Conservation (phyloP, 129 eudicot genomes). For the Centaurea solstitialis region DNA sequence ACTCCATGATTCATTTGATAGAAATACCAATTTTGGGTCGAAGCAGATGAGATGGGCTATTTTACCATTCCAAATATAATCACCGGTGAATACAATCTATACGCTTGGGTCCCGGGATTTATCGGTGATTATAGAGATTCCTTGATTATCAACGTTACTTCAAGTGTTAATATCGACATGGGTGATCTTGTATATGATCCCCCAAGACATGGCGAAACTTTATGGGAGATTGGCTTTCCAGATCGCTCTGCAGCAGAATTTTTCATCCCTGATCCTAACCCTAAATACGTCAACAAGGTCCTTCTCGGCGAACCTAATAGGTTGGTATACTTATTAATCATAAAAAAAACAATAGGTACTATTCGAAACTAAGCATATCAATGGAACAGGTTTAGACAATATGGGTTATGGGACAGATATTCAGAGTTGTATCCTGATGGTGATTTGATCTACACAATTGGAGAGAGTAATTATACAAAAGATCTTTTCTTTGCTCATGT, state of each 20-base stretch:
- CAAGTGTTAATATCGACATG: slow-evolving; percentile 40
- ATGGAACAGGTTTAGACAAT: slow-evolving; percentile 32
- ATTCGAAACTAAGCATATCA: not conserved
- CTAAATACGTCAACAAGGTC: slow-evolving; percentile 51
- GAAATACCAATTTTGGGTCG: slow-evolving; percentile 90
- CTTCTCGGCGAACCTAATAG: slow-evolving; percentile 52
- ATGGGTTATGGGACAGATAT: slow-evolving; percentile 56
- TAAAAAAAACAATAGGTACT: not conserved
- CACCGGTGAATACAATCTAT: slow-evolving; percentile 63
- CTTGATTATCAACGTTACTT: slow-evolving; percentile 35
- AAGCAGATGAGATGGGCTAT: slow-evolving; percentile 53
- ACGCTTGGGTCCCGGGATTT: slow-evolving; percentile 83
- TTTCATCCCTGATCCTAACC: slow-evolving; percentile 72
- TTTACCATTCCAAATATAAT: slow-evolving; percentile 57
- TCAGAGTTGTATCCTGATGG: slow-evolving; percentile 35
- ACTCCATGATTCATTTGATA: slow-evolving; percentile 14
- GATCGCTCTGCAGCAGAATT: slow-evolving; percentile 90
- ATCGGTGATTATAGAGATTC: slow-evolving; percentile 63
- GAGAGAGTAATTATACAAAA: slow-evolving; percentile 28
- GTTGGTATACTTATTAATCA: slow-evolving; percentile 25
- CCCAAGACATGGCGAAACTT: slow-evolving; percentile 80
- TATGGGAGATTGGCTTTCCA: slow-evolving; percentile 93
- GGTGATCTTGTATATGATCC: slow-evolving; percentile 66
- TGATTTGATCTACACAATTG: slow-evolving; percentile 39
- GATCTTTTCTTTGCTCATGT: slow-evolving; percentile 54